Conservation (phyloP, 371 early-diverging fungal species). For the Haplosporangium sp. region DNA sequence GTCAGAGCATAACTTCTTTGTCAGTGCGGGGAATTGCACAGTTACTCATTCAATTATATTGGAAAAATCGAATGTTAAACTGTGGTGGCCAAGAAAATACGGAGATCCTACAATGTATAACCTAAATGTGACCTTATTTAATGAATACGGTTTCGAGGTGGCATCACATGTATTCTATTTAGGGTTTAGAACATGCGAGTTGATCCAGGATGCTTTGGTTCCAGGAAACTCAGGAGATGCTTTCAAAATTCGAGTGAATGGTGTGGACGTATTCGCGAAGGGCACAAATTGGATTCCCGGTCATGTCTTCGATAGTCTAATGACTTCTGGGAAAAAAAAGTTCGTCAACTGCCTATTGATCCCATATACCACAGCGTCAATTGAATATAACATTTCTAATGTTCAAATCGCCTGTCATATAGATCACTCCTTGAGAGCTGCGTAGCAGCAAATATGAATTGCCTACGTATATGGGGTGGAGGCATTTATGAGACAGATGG, state of each 20-base stretch:
- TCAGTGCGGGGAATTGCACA: not conserved
- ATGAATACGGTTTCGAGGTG: constrained; percentile 13
- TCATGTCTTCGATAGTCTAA: constrained; percentile 51
- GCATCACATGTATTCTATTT: constrained; percentile 16
- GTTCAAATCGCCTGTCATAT: not conserved
- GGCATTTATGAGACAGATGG: constrained; percentile 53
- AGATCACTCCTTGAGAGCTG: constrained; percentile 47
- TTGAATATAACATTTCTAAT: not conserved
- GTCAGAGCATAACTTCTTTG: not conserved
- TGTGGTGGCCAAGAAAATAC: constrained; percentile 62
- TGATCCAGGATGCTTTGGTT: constrained; percentile 26
- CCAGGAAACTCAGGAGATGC: constrained; percentile 49
- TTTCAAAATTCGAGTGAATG: constrained; percentile 65
- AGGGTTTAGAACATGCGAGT: constrained; percentile 39
- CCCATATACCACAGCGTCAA: not conserved
- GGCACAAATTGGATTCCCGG: constrained; percentile 70
- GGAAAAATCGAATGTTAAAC: constrained; percentile 4
- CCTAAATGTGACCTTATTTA: constrained; percentile 26
- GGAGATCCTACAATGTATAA: constrained; percentile 58
- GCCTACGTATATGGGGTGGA: constrained; percentile 64
- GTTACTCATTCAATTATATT: not conserved
- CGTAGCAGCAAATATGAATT: constrained; percentile 60
- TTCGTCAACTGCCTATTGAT: not conserved
- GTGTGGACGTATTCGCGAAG: constrained; percentile 54
- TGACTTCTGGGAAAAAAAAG: constrained; percentile 39